Evolutionary conservation across 306 rosid species (phyloP).

Genomic region (Hippophae gyantsensis): DNA sequence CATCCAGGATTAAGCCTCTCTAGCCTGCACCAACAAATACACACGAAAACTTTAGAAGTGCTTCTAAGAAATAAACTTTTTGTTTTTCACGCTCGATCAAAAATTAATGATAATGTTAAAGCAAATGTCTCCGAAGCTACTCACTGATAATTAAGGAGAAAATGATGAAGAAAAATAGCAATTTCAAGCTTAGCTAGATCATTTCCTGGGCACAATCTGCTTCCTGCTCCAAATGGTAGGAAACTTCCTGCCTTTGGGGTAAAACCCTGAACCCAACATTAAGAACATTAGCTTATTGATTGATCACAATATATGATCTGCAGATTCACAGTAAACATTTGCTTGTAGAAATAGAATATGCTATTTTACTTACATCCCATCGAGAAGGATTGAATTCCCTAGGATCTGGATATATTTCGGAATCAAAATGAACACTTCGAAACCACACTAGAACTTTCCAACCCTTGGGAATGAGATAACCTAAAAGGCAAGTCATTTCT

Average conservation of each 20-base stretch:
- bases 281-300: no score
- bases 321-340: neutral
- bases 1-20: constrained; percentile 43
- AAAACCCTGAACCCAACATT: constrained; percentile 14
- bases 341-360: neutral
- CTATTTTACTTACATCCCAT: constrained; percentile 56
- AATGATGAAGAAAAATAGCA: constrained; percentile 69
- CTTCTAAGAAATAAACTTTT: no score
- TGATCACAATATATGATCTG: no score
- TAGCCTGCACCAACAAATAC: constrained; percentile 31
- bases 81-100: no score
- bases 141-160: constrained; percentile 54
- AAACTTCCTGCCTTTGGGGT: constrained; percentile 66
- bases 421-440: constrained; percentile 68
- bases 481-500: constrained; percentile 30
- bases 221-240: constrained; percentile 87
- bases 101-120: no score
- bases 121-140: constrained; percentile 5
- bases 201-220: constrained; percentile 65
- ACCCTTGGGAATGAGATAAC: constrained; percentile 70
- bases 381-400: constrained; percentile 65
- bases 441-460: constrained; percentile 90
- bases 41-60: neutral
- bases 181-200: constrained; percentile 71
- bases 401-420: constrained; percentile 71